Evolutionary conservation across 176 grass and related monocot species (phyloP), one percentile per base, ranked within the genome.

Genomic region (Chrysopogon serrulatus): DNA sequence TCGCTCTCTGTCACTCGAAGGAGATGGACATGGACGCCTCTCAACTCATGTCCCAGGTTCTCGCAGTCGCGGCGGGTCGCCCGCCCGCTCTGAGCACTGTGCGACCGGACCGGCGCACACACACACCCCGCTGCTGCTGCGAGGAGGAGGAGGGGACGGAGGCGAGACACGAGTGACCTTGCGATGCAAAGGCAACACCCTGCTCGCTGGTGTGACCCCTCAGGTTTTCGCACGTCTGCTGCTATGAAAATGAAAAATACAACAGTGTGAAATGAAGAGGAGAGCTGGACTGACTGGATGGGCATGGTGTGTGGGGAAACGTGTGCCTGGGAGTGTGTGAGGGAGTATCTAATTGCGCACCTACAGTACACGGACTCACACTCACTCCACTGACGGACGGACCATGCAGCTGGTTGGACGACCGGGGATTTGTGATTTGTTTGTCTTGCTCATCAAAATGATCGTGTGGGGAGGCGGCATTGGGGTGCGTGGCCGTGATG

Each of bases 291-390:
- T 23, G 51, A 21, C 18, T 51, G 35, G 16, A 18, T 11, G 10
- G 45, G 7, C 4, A n/a, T 39, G 79, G 12, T 24, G 35, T 16
- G 69, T 37, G 33, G 90, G 88, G 86, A 85, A 89, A 59, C 82
- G 90, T 87, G 88, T 44, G 84, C 82, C 77, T 98, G 83, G 91
- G 84, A 90, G 88, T 95, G 89, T 85, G 96, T 94, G 93, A 81
- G 72, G 42, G 34, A 91, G 85, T 78, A 78, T 84, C 73, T 65
- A 60, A 75, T 77, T 53, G 53, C 53, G 24, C 53, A n/a, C 21
- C 19, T n/a, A 54, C 51, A 51, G 47, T 49, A 49, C 47, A 48
- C 45, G 16, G 15, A 48, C 47, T 17, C 45, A 48, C 41, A n/a
- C n/a, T n/a, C n/a, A n/a, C n/a, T n/a, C 11, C 43, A 45, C 43